Conservation (phyloP, 805 yeast genomes). For the Saccharomycopsis sp. region DNA sequence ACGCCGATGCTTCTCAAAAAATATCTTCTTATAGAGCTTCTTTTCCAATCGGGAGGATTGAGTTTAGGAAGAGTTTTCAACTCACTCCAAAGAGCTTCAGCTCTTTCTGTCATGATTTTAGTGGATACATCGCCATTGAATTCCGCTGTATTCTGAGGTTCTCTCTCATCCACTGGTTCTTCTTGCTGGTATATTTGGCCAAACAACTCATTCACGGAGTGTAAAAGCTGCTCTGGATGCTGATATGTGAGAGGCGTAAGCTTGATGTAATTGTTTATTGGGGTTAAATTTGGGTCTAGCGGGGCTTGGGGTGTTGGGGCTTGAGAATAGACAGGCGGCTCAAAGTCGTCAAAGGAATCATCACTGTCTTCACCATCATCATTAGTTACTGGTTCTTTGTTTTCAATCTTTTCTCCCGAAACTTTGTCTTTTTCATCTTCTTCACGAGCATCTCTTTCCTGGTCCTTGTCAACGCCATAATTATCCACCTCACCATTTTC, state of each 20-base stretch:
- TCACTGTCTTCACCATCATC: slow-evolving; percentile 29
- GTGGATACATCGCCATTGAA: neutral
- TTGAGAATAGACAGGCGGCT: slow-evolving; percentile 20
- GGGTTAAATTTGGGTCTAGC: slow-evolving; percentile 5
- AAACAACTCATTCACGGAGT: too few species aligned
- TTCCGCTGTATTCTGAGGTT: neutral
- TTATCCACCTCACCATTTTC: neutral
- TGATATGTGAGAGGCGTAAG: slow-evolving; percentile 7
- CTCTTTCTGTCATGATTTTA: slow-evolving; percentile 23
- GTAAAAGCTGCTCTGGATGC: too few species aligned
- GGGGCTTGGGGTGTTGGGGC: slow-evolving; percentile 15
- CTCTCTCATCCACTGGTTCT: too few species aligned
- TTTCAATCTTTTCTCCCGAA: neutral
- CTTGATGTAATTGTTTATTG: slow-evolving; percentile 5
- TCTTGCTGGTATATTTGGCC: too few species aligned
- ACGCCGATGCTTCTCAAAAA: slow-evolving; percentile 58
- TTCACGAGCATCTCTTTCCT: too few species aligned
- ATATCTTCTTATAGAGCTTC: slow-evolving; percentile 54
- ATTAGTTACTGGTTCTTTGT: too few species aligned
- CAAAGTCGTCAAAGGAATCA: slow-evolving; percentile 29
- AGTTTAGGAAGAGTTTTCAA: slow-evolving; percentile 41
- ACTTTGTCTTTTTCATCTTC: slow-evolving; percentile 1
- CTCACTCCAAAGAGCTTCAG: slow-evolving; percentile 35
- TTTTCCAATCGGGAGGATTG: slow-evolving; percentile 60
- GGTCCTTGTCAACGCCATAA: neutral